Evolutionary conservation across 345 rosid genomes (phyloP), one percentile per base, ranked within the genome.

Genomic region (Salix dunnii): DNA sequence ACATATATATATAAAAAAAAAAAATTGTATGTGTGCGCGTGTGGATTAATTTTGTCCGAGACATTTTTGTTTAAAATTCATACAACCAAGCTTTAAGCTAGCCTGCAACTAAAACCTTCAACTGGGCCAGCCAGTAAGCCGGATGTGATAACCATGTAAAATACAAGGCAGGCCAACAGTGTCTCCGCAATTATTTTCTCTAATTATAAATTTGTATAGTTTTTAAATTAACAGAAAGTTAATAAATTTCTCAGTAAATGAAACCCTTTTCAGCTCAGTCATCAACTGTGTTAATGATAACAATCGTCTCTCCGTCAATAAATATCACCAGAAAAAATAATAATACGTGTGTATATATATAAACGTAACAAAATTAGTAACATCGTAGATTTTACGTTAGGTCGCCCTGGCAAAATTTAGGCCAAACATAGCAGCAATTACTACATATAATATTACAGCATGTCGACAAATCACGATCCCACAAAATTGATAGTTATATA

Each of bases 391-490:
- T n/a, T 40, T 14, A 64, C 5, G 40, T 33, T 68, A n/a, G 28
- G 5, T 25, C 14, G 28, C 62, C 17, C 13, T 20, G 69, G 40
- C 69, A 30, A 42, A 42, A 33, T 14, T 63, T 14, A 16, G 67
- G 67, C 36, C 28, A 48, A 38, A 64, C 61, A 83, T 27, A 62
- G 73, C 38, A 55, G 69, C 10, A 49, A 48, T 36, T 21, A 55
- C 33, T 64, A 76, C 70, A 46, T 66, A 72, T 27, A 79, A 36
- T 74, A 74, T 60, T 53, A 49, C 43, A 67, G 73, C 70, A 40
- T 4, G 76, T 76, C 77, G 76, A 78, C 78, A 69, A 69, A 80
- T 78, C 73, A 48, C 68, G 72, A 78, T 63, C 73, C 42, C 40
- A 31, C 55, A 33, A 61, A 20, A 43, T 21, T 64, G 27, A 43